These are phyloP conservation scores for Aspergillus sojae DNA, from an alignment of 2,329 filamentous ascomycete genomes.

Conservation along the genomic window DNA sequence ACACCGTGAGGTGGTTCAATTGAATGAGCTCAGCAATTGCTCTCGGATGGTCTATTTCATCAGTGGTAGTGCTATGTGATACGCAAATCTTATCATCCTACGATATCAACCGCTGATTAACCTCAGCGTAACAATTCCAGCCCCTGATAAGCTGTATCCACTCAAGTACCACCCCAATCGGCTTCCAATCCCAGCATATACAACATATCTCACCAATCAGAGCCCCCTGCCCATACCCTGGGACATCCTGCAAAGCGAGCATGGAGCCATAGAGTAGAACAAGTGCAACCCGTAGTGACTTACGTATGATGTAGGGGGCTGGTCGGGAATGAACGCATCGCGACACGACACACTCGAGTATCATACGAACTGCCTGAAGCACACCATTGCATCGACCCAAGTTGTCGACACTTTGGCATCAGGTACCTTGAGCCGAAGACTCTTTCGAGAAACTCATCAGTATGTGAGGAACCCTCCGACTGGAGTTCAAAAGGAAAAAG, in stretches of 20 bases:
- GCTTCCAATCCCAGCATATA: not conserved
- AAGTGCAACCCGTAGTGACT: conserved; percentile 2
- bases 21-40: not conserved
- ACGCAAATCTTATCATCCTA: not conserved
- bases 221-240: too few relatives aligned
- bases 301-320: conserved; percentile 10
- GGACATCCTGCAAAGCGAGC: not conserved
- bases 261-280: not conserved
- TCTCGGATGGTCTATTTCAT: not conserved
- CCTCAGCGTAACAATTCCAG: not conserved
- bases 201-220: not conserved
- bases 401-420: not conserved
- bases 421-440: not conserved
- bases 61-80: not conserved
- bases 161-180: not conserved
- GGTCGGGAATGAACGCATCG: conserved; percentile 1
- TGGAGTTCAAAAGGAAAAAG: not conserved
- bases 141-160: not conserved
- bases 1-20: not conserved
- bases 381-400: not conserved
- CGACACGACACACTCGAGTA: not conserved
- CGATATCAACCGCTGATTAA: not conserved
- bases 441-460: too few relatives aligned
- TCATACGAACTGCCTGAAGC: not conserved
- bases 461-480: not conserved